phyloP scores from a whole-genome alignment of 2,329 filamentous ascomycete species.

The Lachnellula cervina region DNA sequence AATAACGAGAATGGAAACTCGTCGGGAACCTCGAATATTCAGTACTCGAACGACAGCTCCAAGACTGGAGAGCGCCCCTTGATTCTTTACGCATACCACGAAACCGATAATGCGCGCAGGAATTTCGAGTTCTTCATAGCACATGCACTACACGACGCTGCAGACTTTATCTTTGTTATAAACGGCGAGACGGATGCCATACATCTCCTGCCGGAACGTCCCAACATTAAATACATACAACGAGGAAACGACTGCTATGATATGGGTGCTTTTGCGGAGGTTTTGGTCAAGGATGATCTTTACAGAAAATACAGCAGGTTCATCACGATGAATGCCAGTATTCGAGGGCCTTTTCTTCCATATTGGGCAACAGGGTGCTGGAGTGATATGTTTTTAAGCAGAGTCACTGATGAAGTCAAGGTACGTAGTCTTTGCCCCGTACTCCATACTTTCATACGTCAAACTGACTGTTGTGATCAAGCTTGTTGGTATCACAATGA shows the following conservation, averaged over 20 bases:
- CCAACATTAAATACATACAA: conserved; percentile 17
- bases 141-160: conserved; percentile 19
- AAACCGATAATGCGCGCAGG: conserved; percentile 10
- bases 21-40: too few relatives aligned
- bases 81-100: conserved; percentile 20
- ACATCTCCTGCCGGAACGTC: conserved; percentile 9
- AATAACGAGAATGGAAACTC: too few relatives aligned
- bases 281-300: conserved; percentile 14
- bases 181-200: conserved; percentile 18
- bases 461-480: background rate
- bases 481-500: conserved; percentile 17
- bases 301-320: conserved; percentile 21
- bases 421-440: conserved; percentile 5
- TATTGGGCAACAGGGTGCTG: conserved; percentile 19
- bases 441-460: too few relatives aligned
- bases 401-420: conserved; percentile 18
- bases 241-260: conserved; percentile 23
- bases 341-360: conserved; percentile 23
- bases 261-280: conserved; percentile 18
- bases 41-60: too few relatives aligned
- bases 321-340: conserved; percentile 23
- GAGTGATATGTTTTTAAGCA: conserved; percentile 19
- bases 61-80: background rate
- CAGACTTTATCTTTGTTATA: conserved; percentile 25
- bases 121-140: conserved; percentile 23